Percentiles rank a stretch among this genome's conserved stretches.
Conservation (phyloP, 148 eudicot genomes). For the Beta vulgaris region DNA sequence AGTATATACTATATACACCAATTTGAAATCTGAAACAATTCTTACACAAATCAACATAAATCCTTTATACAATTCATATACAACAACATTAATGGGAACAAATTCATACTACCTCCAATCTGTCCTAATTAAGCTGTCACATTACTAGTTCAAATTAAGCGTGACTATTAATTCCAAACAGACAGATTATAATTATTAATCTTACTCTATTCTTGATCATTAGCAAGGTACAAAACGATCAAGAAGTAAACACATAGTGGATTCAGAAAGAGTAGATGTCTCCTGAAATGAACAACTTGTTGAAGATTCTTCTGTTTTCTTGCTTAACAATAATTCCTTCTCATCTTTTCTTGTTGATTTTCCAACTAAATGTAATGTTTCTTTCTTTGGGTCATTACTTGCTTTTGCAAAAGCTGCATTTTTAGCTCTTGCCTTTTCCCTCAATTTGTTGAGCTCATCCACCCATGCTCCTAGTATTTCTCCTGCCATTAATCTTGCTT, state of each 20-base stretch:
- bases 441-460: conserved; percentile 40
- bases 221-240: conserved; percentile 66
- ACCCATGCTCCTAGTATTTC: conserved; percentile 35
- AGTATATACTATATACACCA: neutral
- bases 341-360: conserved; percentile 1
- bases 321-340: neutral
- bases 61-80: neutral
- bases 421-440: conserved; percentile 30
- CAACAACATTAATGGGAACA: neutral
- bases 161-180: too few species aligned
- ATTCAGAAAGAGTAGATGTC: conserved; percentile 40
- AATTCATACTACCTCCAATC: neutral
- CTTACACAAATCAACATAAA: neutral
- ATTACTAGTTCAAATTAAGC: too few species aligned
- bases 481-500: conserved; percentile 28
- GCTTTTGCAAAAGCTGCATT: conserved; percentile 31
- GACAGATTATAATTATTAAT: neutral
- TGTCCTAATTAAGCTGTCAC: too few species aligned
- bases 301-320: conserved; percentile 1
- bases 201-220: neutral
- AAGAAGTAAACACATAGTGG: conserved; percentile 52
- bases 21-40: neutral
- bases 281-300: conserved; percentile 8
- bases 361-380: neutral
- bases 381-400: neutral